phyloP scores from a whole-genome alignment of 2,329 filamentous ascomycete species.

The Alternaria triticimaculans region DNA sequence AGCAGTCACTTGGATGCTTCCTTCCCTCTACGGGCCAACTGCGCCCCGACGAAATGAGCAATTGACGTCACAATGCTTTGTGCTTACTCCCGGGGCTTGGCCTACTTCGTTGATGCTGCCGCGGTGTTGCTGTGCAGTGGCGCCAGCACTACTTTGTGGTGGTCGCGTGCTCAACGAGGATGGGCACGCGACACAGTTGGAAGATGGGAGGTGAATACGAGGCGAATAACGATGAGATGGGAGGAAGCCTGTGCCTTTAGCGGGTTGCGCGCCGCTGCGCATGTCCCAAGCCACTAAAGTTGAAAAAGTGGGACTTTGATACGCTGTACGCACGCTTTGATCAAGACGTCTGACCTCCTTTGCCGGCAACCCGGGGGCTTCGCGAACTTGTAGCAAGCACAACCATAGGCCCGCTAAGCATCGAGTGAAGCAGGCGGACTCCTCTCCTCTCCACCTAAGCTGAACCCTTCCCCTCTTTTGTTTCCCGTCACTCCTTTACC shows the following conservation, averaged over 20 bases:
- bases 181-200: slow-evolving; percentile 1
- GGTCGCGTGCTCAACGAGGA: neutral
- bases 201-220: neutral
- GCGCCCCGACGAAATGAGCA: neutral
- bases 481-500: slow-evolving; percentile 3
- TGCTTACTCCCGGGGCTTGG: neutral
- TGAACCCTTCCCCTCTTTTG: slow-evolving; percentile 4
- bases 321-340: slow-evolving; percentile 10
- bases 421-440: slow-evolving; percentile 3
- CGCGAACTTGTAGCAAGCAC: slow-evolving; percentile 7
- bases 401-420: slow-evolving; percentile 7
- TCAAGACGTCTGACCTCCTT: slow-evolving; percentile 12
- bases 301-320: slow-evolving; percentile 9
- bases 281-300: neutral
- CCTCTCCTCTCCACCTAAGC: slow-evolving; percentile 1
- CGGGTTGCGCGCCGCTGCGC: slow-evolving; percentile 2
- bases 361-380: slow-evolving; percentile 3
- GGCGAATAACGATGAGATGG: neutral
- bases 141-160: neutral
- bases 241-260: neutral
- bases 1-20: neutral
- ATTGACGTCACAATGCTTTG: slow-evolving; percentile 9
- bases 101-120: neutral
- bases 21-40: neutral
- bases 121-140: neutral